These are phyloP conservation scores for Talaromyces proteolyticus DNA, from an alignment of 495 filamentous ascomycete genomes.

Conservation along the genomic window DNA sequence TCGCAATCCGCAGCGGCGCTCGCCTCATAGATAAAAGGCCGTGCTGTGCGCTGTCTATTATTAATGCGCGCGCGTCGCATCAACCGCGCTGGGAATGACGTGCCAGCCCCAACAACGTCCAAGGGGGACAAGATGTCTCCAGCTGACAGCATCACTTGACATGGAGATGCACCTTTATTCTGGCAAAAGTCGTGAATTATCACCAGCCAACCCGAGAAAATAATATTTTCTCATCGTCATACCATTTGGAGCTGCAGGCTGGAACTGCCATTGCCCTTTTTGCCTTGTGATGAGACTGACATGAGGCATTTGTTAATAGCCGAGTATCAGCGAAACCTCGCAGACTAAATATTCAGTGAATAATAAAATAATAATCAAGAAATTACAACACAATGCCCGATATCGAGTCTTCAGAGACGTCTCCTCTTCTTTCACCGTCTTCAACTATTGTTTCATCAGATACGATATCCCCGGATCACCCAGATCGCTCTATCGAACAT, in stretches of 20 bases:
- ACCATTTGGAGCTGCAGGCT: no score
- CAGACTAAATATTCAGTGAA: neutral
- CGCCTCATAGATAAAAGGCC: neutral
- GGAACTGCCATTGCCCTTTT: no score
- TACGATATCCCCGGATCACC: neutral
- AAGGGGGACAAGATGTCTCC: neutral
- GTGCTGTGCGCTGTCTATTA: neutral
- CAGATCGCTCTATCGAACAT: conserved; percentile 36
- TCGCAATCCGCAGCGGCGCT: no score
- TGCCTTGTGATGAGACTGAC: neutral
- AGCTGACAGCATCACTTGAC: neutral
- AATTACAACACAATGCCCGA: conserved; percentile 2
- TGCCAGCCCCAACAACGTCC: neutral
- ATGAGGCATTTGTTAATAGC: neutral
- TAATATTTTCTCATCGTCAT: no score
- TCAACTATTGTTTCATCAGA: neutral
- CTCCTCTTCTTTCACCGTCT: conserved; percentile 1
- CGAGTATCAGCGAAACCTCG: neutral
- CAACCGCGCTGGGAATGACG: neutral
- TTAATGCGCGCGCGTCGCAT: neutral
- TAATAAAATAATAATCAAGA: neutral
- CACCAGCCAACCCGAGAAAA: neutral
- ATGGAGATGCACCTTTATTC: neutral
- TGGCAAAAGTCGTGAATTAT: neutral
- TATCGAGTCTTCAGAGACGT: neutral